phyloP scores from a whole-genome alignment of 306 rosid genomes.

The Canavalia ensiformis region DNA sequence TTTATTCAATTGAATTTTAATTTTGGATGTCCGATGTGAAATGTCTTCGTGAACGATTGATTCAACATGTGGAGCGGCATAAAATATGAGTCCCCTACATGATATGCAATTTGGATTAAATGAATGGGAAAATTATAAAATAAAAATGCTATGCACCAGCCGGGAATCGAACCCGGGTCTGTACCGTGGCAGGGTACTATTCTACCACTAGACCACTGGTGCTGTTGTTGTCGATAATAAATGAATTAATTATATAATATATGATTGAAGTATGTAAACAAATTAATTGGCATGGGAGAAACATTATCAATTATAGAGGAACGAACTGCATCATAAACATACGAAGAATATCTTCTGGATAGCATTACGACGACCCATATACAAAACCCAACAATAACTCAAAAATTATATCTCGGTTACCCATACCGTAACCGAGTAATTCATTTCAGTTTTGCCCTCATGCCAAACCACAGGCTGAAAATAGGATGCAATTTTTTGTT shows the following conservation, averaged over 20 bases:
- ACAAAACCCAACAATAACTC: neutral
- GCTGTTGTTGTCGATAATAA: constrained; percentile 37
- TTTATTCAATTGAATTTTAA: neutral
- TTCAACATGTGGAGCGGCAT: neutral
- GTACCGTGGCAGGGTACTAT: constrained; percentile 91
- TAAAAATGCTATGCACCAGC: constrained; percentile 59
- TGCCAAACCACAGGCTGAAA: neutral
- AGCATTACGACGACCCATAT: neutral
- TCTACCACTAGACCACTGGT: constrained; percentile 99
- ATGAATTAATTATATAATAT: too few species aligned
- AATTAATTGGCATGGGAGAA: neutral
- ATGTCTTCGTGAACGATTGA: neutral
- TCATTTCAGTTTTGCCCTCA: neutral
- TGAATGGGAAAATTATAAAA: too few species aligned
- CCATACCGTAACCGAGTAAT: neutral
- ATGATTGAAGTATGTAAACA: neutral
- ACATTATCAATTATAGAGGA: neutral
- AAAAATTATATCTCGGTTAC: neutral
- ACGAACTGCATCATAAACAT: neutral
- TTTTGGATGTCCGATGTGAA: neutral
- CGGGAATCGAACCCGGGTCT: constrained; percentile 91
- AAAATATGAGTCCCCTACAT: too few species aligned
- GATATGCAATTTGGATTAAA: too few species aligned
- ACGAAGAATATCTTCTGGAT: neutral
- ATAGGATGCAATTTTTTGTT: too few species aligned